Base-by-base conservation (phyloP, 2,329 filamentous ascomycete genomes). In the Colletotrichum gigasporum region DNA sequence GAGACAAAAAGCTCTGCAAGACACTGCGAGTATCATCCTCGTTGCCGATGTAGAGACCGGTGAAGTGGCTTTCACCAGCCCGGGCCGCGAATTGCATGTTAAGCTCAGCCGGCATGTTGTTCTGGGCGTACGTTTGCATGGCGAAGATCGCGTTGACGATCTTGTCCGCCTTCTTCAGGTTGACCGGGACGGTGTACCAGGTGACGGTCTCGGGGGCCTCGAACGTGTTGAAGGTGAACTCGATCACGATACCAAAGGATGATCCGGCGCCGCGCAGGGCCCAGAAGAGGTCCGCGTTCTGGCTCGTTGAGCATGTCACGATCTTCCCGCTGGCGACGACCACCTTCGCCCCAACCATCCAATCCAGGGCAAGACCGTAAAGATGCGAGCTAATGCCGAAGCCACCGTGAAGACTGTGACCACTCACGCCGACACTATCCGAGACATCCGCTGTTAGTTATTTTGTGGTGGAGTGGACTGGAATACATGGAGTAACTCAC, bases 401-500 rank as follows among this genome's bases (percentile, higher is more conserved):
- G 1, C 87, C 87, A 22, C 79, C 79, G 58, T 80, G 78, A 8
- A 80, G 71, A 4, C 73, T 67, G 52, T 81, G 79, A 1, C 79
- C 79, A 3, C 73, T 75, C 11, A 79, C 70, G 3, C 79, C 79
- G 34, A 81, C 79, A 3, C 75, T 76, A 34, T 20, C 20, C 34
- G 6, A 8, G 35, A 18, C 20, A 47, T 28, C n/a, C 2, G 9
- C 9, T 20, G 18, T 34, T 16, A 47, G 16, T 53, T 10, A 34
- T 28, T 41, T n/a, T 35, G 4, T 20, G 26, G 56, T 9, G 10
- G 22, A 45, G 3, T 12, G 9, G 12, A 9, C 9, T 32, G 5
- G 3, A 5, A n/a, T 3, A 7, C 7, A 2, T 11, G 18, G 4
- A 32, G 20, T 11, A 48, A 64, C 78, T 73, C 69, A 83, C 82